These are phyloP conservation scores for Globisporangium spiculum DNA, from an alignment of 352 stramenopile species.

Conservation along the genomic window DNA sequence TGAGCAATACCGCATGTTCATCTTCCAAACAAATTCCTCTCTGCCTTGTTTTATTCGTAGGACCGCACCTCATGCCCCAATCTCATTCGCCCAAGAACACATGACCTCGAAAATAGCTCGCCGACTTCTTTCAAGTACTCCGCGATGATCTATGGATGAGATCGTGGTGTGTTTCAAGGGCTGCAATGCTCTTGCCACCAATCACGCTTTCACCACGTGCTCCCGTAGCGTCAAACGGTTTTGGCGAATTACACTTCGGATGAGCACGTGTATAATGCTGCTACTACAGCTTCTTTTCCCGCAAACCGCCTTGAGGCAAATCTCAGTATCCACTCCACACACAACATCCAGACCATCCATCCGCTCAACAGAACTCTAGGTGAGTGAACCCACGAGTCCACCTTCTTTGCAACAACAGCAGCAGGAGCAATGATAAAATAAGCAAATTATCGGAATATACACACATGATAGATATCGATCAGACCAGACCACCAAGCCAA, in stretches of 20 bases:
- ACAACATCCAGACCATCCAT: neutral
- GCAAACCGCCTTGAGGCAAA: neutral
- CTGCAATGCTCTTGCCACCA: neutral
- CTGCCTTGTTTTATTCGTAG: neutral
- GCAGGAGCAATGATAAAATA: too few relatives aligned
- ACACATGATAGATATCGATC: neutral
- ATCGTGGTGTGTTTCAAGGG: neutral
- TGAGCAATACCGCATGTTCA: neutral
- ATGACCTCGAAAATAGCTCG: neutral
- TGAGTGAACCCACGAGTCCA: neutral
- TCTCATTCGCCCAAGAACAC: neutral
- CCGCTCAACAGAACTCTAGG: neutral
- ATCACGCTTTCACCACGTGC: neutral
- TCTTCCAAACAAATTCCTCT: neutral
- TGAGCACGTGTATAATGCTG: neutral
- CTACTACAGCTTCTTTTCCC: neutral
- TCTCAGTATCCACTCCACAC: neutral
- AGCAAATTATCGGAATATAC: neutral
- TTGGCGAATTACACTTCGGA: neutral
- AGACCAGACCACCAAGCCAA: neutral
- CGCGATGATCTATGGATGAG: neutral
- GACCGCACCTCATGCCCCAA: neutral
- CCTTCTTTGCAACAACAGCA: neutral
- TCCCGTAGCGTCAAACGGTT: neutral
- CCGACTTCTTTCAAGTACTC: too few relatives aligned